These are phyloP conservation scores for Pisolithus marmoratus DNA, from an alignment of 768 basidiomycete species.

Conservation along the genomic window DNA sequence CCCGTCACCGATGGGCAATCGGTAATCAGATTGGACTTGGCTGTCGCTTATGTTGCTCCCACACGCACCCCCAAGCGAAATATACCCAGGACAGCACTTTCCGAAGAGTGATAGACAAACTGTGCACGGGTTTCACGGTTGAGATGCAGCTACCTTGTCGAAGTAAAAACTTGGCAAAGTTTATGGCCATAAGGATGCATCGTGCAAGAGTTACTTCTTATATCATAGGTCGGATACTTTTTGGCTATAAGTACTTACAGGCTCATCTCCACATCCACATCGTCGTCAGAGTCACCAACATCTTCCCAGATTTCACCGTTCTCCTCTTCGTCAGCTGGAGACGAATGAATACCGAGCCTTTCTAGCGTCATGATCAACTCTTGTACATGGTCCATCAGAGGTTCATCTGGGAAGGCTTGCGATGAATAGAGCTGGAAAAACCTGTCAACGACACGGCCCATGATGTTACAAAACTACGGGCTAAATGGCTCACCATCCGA, in stretches of 20 bases:
- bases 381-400: constrained; percentile 65
- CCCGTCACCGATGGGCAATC: no score
- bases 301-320: constrained; percentile 54
- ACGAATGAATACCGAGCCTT: constrained; percentile 56
- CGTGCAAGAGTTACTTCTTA: no score
- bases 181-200: no score
- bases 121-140: no score
- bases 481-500: constrained; percentile 49
- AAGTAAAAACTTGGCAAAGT: no score
- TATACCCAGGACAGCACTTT: no score
- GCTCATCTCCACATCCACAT: constrained; percentile 56
- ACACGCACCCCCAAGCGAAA: no score
- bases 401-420: constrained; percentile 71
- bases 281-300: constrained; percentile 50
- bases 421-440: constrained; percentile 55
- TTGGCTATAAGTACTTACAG: constrained; percentile 19
- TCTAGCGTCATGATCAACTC: constrained; percentile 72
- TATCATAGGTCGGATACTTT: no score
- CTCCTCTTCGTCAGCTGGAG: constrained; percentile 49
- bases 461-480: not conserved
- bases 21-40: no score
- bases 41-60: no score
- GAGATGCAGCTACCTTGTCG: no score
- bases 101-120: no score
- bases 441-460: constrained; percentile 3